Evolutionary conservation across 225 moss, liverwort and hornwort species (phyloP).

Genomic region (Polytrichum commune): DNA sequence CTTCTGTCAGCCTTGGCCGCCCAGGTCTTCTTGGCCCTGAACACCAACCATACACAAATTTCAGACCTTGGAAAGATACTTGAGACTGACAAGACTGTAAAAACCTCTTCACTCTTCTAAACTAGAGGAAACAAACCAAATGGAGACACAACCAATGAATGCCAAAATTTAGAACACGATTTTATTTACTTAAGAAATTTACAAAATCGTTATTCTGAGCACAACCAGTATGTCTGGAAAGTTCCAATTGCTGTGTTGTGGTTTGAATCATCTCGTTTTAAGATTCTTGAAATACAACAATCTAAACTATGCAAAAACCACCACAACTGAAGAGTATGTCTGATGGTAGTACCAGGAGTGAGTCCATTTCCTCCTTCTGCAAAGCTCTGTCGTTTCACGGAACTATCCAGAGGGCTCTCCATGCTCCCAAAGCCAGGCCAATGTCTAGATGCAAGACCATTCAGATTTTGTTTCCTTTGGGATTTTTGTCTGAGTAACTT

Average conservation of each 20-base stretch:
- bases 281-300: neutral
- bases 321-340: too few species aligned
- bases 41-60: neutral
- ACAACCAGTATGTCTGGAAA: too few species aligned
- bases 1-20: conserved; percentile 64
- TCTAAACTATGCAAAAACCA: neutral
- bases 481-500: conserved; percentile 88
- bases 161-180: too few species aligned
- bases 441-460: conserved; percentile 65
- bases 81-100: too few species aligned
- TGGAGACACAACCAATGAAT: too few species aligned
- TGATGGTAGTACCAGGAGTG: conserved; percentile 45
- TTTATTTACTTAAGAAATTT: too few species aligned
- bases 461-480: conserved; percentile 66
- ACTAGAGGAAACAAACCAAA: too few species aligned
- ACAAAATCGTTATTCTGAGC: too few species aligned
- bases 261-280: too few species aligned
- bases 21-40: conserved; percentile 66
- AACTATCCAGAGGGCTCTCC: conserved; percentile 55
- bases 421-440: conserved; percentile 60
- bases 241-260: too few species aligned
- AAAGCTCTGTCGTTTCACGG: conserved; percentile 51
- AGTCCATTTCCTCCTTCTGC: conserved; percentile 56
- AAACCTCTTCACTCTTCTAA: too few species aligned
- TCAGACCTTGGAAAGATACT: too few species aligned